phyloP scores from a whole-genome alignment of 108 stramenopile genomes.

The Bacterosira constricta region DNA sequence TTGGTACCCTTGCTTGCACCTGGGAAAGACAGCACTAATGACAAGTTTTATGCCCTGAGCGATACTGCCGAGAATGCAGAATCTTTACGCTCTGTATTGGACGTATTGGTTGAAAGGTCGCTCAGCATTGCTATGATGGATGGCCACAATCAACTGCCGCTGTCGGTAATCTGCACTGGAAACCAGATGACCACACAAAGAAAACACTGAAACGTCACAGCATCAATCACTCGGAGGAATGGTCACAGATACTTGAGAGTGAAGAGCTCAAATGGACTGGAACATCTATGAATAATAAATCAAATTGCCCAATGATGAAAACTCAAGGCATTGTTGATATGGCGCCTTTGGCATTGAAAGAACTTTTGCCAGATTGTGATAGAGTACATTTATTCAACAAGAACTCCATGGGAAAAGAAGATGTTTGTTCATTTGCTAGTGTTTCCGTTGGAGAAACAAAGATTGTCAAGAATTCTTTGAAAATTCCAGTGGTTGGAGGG shows the following conservation, averaged over 20 bases:
- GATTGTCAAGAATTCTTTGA: slow-evolving; percentile 35
- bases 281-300: not conserved
- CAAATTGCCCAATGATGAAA: slow-evolving; percentile 17
- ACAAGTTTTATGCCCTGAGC: not conserved
- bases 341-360: slow-evolving; percentile 27
- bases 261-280: slow-evolving; percentile 44
- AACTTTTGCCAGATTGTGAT: slow-evolving; percentile 34
- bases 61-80: not conserved
- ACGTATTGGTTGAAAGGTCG: slow-evolving; percentile 13
- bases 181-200: slow-evolving; percentile 32
- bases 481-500: slow-evolving; percentile 37
- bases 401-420: slow-evolving; percentile 30
- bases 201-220: slow-evolving; percentile 7
- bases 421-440: slow-evolving; percentile 11
- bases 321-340: slow-evolving; percentile 44
- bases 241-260: slow-evolving; percentile 14
- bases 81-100: slow-evolving; percentile 12
- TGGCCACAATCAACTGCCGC: not conserved
- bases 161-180: slow-evolving; percentile 17
- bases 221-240: not conserved
- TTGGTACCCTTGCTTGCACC: not conserved
- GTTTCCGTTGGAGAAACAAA: slow-evolving; percentile 7
- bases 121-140: slow-evolving; percentile 11
- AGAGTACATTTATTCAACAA: slow-evolving; percentile 38
- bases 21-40: not conserved